phyloP scores from a whole-genome alignment of 345 rosid species.

The Eucalyptus urophylla region DNA sequence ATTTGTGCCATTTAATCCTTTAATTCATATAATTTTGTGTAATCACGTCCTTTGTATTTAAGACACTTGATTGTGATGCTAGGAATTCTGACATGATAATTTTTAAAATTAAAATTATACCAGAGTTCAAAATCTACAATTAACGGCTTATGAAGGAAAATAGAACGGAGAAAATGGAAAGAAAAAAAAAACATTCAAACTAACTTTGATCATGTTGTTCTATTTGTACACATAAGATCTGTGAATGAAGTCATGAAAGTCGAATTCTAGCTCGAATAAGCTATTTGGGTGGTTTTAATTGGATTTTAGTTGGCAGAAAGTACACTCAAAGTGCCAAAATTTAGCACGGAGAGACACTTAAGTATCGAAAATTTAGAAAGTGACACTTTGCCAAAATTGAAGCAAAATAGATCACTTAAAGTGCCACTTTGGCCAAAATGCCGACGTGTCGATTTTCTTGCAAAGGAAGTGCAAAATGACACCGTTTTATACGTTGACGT shows the following conservation, averaged over 20 bases:
- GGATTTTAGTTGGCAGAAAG: not conserved
- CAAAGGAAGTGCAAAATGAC: no score
- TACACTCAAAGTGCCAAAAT: no score
- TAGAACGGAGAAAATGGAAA: not conserved
- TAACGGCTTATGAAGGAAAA: not conserved
- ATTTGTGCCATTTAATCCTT: not conserved
- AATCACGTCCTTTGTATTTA: not conserved
- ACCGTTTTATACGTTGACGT: no score
- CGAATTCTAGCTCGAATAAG: not conserved
- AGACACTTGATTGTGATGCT: not conserved
- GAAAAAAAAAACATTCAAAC: not conserved
- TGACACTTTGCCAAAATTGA: no score
- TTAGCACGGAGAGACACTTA: no score
- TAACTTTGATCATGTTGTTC: not conserved
- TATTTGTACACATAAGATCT: not conserved
- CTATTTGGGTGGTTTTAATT: not conserved
- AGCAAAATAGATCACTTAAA: no score
- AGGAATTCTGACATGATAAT: not conserved
- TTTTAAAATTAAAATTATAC: not conserved
- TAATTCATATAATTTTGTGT: not conserved
- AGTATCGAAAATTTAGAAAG: no score
- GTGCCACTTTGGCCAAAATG: no score
- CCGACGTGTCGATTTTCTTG: no score
- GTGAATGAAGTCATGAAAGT: not conserved
- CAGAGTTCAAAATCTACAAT: not conserved